Evolutionary conservation across 306 rosid species (phyloP).

Genomic region (Coriaria nepalensis): DNA sequence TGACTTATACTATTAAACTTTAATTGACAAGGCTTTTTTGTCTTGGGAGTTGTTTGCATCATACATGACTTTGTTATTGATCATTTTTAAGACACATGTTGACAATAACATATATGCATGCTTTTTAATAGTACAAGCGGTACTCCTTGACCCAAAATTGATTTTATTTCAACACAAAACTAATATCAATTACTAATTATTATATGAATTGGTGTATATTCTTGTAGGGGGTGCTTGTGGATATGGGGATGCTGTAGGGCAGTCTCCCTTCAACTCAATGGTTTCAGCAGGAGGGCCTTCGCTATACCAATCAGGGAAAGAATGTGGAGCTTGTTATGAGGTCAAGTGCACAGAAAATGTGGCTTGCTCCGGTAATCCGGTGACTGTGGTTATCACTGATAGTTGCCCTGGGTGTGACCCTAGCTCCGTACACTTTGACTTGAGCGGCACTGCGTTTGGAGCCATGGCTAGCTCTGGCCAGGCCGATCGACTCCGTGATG

Average conservation of each 20-base stretch:
- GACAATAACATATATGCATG: too few species aligned
- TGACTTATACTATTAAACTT: too few species aligned
- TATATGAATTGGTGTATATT: too few species aligned
- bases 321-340: slow-evolving; percentile 39
- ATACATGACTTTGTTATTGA: too few species aligned
- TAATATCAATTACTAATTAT: too few species aligned
- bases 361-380: slow-evolving; percentile 24
- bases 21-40: too few species aligned
- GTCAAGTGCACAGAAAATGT: slow-evolving; percentile 20
- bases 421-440: slow-evolving; percentile 28
- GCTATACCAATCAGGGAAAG: slow-evolving; percentile 43
- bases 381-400: slow-evolving; percentile 29
- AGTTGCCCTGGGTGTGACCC: slow-evolving; percentile 25
- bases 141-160: too few species aligned
- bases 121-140: too few species aligned
- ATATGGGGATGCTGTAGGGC: slow-evolving; percentile 36
- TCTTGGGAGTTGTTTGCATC: too few species aligned
- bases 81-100: too few species aligned
- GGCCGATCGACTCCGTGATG: slow-evolving; percentile 19
- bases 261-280: slow-evolving; percentile 44
- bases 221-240: slow-evolving; percentile 82
- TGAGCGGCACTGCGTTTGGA: slow-evolving; percentile 40
- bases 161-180: too few species aligned
- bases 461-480: slow-evolving; percentile 29
- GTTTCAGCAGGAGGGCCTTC: slow-evolving; percentile 59